Evolutionary conservation across 495 filamentous ascomycete genomes (phyloP).

Genomic region (Aspergillus indologenus): DNA sequence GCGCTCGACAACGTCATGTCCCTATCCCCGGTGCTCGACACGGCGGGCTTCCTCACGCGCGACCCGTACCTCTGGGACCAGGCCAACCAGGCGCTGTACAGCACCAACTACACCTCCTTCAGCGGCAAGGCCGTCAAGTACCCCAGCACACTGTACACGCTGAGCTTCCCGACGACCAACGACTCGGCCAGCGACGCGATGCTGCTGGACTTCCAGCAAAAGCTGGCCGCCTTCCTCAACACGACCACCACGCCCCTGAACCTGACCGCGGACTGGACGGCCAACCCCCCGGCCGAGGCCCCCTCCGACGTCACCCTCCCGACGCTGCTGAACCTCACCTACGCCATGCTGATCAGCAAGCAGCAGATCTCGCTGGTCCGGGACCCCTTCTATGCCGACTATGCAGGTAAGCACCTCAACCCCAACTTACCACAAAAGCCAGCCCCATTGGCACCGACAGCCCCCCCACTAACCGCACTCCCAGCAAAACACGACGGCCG

Average conservation of each 20-base stretch:
- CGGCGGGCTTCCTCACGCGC: constrained; percentile 47
- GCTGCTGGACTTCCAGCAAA: not conserved
- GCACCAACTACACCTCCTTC: constrained; percentile 22
- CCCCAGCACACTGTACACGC: constrained; percentile 3
- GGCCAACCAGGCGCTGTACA: constrained; percentile 40
- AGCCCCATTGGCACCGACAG: not conserved
- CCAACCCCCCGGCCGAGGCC: constrained; percentile 19
- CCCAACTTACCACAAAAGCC: not conserved
- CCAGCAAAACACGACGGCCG: constrained; percentile 38
- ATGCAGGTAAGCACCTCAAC: constrained; percentile 29
- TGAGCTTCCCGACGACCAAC: constrained; percentile 1
- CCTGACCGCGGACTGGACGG: not conserved
- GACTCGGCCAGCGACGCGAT: not conserved
- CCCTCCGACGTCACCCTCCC: constrained; percentile 24
- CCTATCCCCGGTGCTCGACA: constrained; percentile 44
- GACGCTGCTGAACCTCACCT: constrained; percentile 25
- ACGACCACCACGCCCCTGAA: constrained; percentile 6
- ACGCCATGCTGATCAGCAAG: constrained; percentile 49
- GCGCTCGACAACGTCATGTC: constrained; percentile 39
- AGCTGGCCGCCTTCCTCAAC: constrained; percentile 3
- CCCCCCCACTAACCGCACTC: not conserved
- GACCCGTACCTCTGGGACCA: constrained; percentile 47
- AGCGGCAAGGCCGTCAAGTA: not conserved
- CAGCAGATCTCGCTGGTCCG: constrained; percentile 48
- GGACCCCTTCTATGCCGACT: constrained; percentile 50